Evolutionary conservation across 176 grass and related monocot species (phyloP).

Genomic region (Oryza glumipatula): DNA sequence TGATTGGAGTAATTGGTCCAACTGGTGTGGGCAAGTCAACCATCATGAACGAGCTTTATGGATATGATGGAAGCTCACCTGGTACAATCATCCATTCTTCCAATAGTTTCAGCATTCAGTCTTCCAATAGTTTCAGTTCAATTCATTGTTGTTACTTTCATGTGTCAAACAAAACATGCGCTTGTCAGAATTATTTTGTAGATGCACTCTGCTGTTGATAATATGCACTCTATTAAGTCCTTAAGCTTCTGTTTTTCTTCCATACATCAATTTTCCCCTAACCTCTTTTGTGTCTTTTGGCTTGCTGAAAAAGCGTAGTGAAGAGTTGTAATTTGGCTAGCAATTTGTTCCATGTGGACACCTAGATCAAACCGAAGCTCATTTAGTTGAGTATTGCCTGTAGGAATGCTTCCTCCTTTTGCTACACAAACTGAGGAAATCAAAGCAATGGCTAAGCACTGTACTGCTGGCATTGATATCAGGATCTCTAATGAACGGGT

Average conservation of each 20-base stretch:
- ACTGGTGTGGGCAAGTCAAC: slow-evolving; percentile 85
- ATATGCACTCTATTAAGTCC: neutral
- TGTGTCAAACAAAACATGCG: neutral
- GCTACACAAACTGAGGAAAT: slow-evolving; percentile 81
- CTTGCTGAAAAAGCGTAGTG: neutral
- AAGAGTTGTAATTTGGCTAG: neutral
- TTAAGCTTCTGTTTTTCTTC: neutral
- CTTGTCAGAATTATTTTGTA: neutral
- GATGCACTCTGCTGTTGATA: neutral
- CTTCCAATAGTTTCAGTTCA: neutral
- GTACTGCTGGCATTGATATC: slow-evolving; percentile 84
- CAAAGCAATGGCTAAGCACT: slow-evolving; percentile 80
- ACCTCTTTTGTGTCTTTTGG: neutral
- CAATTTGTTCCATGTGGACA: neutral
- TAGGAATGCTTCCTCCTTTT: slow-evolving; percentile 96
- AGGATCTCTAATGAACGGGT: slow-evolving; percentile 89
- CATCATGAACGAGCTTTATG: slow-evolving; percentile 90
- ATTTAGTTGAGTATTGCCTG: slow-evolving; percentile 23
- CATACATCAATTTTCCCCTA: neutral
- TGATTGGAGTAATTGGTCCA: slow-evolving; percentile 89
- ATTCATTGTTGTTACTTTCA: neutral
- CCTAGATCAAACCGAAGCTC: neutral
- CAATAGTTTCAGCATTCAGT: neutral
- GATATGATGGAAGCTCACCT: slow-evolving; percentile 72
- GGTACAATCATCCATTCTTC: slow-evolving; percentile 41